Conservation (phyloP, 2,329 filamentous ascomycete genomes). For the Alternaria tenuissima region DNA sequence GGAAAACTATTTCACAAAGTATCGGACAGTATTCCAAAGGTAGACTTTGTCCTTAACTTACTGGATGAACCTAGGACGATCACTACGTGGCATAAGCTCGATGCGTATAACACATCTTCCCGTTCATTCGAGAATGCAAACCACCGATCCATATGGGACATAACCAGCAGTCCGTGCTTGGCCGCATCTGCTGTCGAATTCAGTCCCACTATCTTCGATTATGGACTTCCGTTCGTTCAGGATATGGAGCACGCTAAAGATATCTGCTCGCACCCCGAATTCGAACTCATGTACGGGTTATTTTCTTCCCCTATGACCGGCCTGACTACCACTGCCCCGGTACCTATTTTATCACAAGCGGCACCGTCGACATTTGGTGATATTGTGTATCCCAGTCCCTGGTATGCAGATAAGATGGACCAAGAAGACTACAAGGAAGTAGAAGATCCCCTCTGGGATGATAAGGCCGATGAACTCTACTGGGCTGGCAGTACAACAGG, state of each 20-base stretch:
- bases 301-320: slow-evolving; percentile 56
- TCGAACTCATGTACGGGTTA: slow-evolving; percentile 56
- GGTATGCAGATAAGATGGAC: too few species aligned
- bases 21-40: slow-evolving; percentile 9
- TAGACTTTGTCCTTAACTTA: slow-evolving; percentile 17
- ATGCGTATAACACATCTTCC: slow-evolving; percentile 2
- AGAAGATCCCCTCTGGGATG: slow-evolving; percentile 18
- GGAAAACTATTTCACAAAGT: slow-evolving; percentile 7
- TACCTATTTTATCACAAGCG: slow-evolving; percentile 60
- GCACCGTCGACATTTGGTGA: slow-evolving; percentile 57
- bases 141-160: slow-evolving; percentile 9
- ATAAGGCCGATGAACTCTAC: slow-evolving; percentile 62
- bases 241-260: slow-evolving; percentile 11
- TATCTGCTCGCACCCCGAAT: slow-evolving; percentile 43
- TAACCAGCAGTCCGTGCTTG: neutral
- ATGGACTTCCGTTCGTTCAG: slow-evolving; percentile 13
- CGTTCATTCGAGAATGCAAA: slow-evolving; percentile 5
- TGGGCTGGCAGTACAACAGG: slow-evolving; percentile 67
- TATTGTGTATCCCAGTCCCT: too few species aligned
- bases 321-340: slow-evolving; percentile 49
- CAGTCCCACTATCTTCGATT: neutral
- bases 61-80: slow-evolving; percentile 19
- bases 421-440: too few species aligned
- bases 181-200: neutral
- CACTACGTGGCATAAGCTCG: slow-evolving; percentile 10